Evolutionary conservation across 1,284 basidiomycete genomes (phyloP).

Genomic region (Marasmius oreades): DNA sequence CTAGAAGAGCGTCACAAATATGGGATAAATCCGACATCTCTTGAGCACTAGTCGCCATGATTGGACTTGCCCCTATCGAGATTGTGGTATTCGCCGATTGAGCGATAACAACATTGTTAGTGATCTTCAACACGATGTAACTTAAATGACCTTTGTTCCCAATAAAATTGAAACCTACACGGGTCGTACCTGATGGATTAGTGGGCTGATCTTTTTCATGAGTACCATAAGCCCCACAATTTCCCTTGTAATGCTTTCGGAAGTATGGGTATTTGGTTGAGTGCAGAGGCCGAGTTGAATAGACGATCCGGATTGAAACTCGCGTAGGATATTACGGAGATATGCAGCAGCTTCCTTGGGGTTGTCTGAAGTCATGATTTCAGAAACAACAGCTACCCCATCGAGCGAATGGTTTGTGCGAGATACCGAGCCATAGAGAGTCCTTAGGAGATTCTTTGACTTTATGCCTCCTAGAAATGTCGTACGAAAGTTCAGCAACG

Average conservation of each 20-base stretch:
- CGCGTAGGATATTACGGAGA: constrained; percentile 41
- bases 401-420: constrained; percentile 55
- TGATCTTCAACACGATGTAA: constrained; percentile 57
- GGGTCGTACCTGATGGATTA: constrained; percentile 73
- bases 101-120: constrained; percentile 87
- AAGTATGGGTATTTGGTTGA: constrained; percentile 12
- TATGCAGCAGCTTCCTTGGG: constrained; percentile 56
- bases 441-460: constrained; percentile 66
- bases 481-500: not conserved
- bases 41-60: constrained; percentile 84
- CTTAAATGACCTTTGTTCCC: too few relatives aligned
- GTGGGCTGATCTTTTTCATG: constrained; percentile 54
- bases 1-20: constrained; percentile 68
- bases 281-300: constrained; percentile 8
- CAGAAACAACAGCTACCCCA: constrained; percentile 90
- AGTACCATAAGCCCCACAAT: constrained; percentile 41
- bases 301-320: constrained; percentile 33
- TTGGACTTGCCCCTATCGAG: constrained; percentile 86
- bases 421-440: constrained; percentile 69
- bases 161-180: not conserved
- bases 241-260: constrained; percentile 24
- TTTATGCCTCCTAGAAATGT: constrained; percentile 73
- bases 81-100: constrained; percentile 93
- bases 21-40: constrained; percentile 83
- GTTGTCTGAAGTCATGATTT: constrained; percentile 72